phyloP scores from a whole-genome alignment of 306 rosid species.

The Castanea crenata region DNA sequence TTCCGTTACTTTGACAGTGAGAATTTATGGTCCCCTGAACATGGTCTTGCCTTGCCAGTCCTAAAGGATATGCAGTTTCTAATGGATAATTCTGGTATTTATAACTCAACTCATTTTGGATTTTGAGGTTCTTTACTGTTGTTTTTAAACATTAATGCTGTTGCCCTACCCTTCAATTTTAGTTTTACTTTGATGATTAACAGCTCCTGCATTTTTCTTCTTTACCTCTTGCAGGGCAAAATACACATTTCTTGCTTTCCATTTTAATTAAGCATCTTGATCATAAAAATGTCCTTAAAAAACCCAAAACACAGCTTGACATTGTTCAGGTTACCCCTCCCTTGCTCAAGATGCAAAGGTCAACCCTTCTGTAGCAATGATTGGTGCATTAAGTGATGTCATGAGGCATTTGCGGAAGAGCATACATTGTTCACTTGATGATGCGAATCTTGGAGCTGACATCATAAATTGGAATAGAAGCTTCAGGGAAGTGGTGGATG shows the following conservation, averaged over 20 bases:
- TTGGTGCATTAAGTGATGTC: constrained; percentile 75
- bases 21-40: constrained; percentile 64
- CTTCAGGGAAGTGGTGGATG: constrained; percentile 70
- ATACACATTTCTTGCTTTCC: constrained; percentile 75
- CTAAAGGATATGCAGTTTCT: constrained; percentile 73
- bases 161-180: constrained; percentile 7
- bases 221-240: constrained; percentile 55
- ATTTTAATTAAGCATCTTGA: constrained; percentile 88
- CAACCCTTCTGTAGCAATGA: constrained; percentile 69
- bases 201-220: not conserved
- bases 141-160: constrained; percentile 6
- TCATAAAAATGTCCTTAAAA: constrained; percentile 77
- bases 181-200: constrained; percentile 9
- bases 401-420: constrained; percentile 86
- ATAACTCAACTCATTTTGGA: constrained; percentile 8
- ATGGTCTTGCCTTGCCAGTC: constrained; percentile 73
- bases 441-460: constrained; percentile 49
- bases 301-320: constrained; percentile 77
- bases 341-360: constrained; percentile 71
- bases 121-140: constrained; percentile 14
- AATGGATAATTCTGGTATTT: constrained; percentile 79
- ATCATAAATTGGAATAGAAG: constrained; percentile 61
- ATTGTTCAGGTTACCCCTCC: constrained; percentile 71
- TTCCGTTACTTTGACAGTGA: constrained; percentile 77
- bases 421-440: constrained; percentile 68